Evolutionary conservation across 768 basidiomycete genomes (phyloP), one percentile per base, ranked within the genome.

Genomic region (Erythrobasidium yunnanense): DNA sequence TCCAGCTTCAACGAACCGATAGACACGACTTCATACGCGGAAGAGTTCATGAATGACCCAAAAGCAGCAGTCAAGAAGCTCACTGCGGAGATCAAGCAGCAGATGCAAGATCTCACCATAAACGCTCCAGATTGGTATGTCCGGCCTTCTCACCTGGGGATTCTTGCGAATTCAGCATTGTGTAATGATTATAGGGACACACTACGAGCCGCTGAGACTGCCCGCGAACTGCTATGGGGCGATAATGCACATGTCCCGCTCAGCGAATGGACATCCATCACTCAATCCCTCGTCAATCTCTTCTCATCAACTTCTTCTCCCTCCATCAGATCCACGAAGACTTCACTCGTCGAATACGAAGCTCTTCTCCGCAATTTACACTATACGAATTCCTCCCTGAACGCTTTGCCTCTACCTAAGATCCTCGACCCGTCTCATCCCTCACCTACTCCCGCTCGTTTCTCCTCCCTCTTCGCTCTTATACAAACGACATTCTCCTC

Each of bases 221-320:
- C 92, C 15, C 81, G 88, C 55, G 88, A 95, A 73, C 77, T 99
- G 38, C 79, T 99, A n/a, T 97, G 90, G 90, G 85, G 86, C 72
- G 81, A 83, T 66, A 86, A 90, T 66, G 81, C 81, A 67, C 81
- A 83, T 30, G 83, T 97, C 66, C 80, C 83, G 55, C 81, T 93
- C 50, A 83, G 85, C 51, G 84, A 95, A 58, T 93, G 87, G 73
- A 86, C 90, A 22, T 75, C 80, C 13, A 81, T 95, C 63, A 88
- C 88, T 15, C 95, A 99, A 75, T 91, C 42, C 55, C 50, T 72
- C 57, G 17, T 68, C 60, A 32, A 71, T 51, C 81, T 95, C 49
- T 88, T 96, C 76, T 82, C 86, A 13, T 84, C 84, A 34, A 78
- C 83, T 13, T 81, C 84, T 70, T 20, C 66, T 32, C 83, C 2